A percentile compares a stretch with the other conserved stretches of the same genome.
Evolutionary conservation across 2,329 filamentous ascomycete genomes (phyloP).

Genomic region (Lecanoromycetidae sp.): DNA sequence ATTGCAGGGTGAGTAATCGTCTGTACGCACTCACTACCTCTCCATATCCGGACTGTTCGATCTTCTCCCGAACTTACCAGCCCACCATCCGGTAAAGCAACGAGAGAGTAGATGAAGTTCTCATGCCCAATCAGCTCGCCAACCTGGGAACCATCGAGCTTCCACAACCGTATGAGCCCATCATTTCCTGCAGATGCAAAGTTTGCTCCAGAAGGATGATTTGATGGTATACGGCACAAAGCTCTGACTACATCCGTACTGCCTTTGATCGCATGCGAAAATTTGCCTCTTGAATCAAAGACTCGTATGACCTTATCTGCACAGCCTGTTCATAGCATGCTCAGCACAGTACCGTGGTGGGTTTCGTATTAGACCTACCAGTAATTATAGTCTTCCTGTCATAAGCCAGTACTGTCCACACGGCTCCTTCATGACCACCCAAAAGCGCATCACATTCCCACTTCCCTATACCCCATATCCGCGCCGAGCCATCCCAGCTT

Average conservation of each 20-base stretch:
- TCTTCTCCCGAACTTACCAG: conserved; percentile 88
- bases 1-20: conserved; percentile 96
- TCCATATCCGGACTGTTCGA: conserved; percentile 85
- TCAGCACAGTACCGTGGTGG: neutral
- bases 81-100: conserved; percentile 67
- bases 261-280: conserved; percentile 53
- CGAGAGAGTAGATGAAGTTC: conserved; percentile 84
- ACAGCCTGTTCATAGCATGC: conserved; percentile 42
- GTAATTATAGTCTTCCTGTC: conserved; percentile 72
- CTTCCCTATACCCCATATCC: conserved; percentile 72
- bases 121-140: conserved; percentile 77
- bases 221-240: conserved; percentile 65
- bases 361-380: conserved; percentile 26
- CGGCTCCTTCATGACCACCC: conserved; percentile 63
- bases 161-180: conserved; percentile 78
- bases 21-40: conserved; percentile 68
- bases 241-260: conserved; percentile 77
- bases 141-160: conserved; percentile 61
- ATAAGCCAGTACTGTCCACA: conserved; percentile 85
- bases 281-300: conserved; percentile 54
- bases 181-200: conserved; percentile 94
- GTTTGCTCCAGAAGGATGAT: conserved; percentile 72
- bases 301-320: conserved; percentile 83
- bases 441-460: conserved; percentile 69
- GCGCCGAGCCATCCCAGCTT: conserved; percentile 82